Percentiles rank a stretch among this genome's conserved stretches.
Evolutionary conservation across 139 green algal species (phyloP).

Genomic region (Nannochloris sp.): DNA sequence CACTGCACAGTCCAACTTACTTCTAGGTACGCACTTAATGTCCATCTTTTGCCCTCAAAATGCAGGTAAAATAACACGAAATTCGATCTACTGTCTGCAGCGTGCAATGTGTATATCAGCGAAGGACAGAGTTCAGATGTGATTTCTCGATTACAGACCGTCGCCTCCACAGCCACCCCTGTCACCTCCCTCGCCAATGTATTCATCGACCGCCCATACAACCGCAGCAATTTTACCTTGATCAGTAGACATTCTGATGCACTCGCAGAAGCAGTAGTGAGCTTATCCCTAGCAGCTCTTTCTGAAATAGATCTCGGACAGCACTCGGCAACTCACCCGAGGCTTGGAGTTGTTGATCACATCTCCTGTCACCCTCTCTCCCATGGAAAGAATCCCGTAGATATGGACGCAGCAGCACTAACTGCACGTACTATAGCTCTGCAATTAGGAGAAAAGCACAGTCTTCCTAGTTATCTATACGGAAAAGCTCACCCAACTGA

Average conservation of each 20-base stretch:
- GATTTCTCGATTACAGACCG: neutral
- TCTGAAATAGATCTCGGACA: conserved; percentile 43
- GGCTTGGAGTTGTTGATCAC: conserved; percentile 72
- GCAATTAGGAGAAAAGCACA: neutral
- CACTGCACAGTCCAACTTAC: neutral
- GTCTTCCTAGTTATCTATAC: conserved; percentile 60
- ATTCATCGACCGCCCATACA: conserved; percentile 64
- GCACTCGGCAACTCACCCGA: conserved; percentile 61
- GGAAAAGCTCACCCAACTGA: conserved; percentile 48
- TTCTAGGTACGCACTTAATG: too few species aligned
- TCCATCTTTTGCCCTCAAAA: neutral
- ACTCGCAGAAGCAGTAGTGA: conserved; percentile 25
- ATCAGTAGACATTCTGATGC: neutral
- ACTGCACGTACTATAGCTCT: conserved; percentile 16
- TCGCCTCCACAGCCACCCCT: neutral
- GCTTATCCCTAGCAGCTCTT: conserved; percentile 39
- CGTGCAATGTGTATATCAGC: conserved; percentile 53
- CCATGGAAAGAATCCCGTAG: neutral
- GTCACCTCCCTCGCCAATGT: conserved; percentile 25
- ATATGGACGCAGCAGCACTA: conserved; percentile 1
- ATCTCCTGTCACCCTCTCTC: conserved; percentile 62
- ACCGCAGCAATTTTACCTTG: conserved; percentile 67
- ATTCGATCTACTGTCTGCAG: conserved; percentile 29
- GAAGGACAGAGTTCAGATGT: conserved; percentile 40
- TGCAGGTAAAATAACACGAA: neutral